Evolutionary conservation across 2,329 filamentous ascomycete genomes (phyloP).

Genomic region (Hypoxylon sp.): DNA sequence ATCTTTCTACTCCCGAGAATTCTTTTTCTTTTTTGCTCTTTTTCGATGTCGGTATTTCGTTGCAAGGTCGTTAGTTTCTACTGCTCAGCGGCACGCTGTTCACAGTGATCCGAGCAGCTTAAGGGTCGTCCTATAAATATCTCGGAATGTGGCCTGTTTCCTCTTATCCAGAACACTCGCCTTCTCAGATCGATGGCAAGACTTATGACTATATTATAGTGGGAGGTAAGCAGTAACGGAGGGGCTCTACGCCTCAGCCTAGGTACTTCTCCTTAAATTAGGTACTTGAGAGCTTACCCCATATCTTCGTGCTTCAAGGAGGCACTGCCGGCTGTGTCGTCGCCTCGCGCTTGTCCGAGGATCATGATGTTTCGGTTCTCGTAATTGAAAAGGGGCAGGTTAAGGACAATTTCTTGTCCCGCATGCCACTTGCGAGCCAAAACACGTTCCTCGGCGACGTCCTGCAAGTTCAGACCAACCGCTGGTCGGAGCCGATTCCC

Average conservation of each 20-base stretch:
- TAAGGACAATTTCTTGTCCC: constrained; percentile 50
- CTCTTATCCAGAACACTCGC: background rate
- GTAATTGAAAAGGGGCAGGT: constrained; percentile 57
- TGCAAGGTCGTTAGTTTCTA: background rate
- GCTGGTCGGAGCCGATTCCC: constrained; percentile 51
- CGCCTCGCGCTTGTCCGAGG: constrained; percentile 61
- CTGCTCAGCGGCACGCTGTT: background rate
- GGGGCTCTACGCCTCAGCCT: background rate
- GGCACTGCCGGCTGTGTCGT: constrained; percentile 65
- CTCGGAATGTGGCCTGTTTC: background rate
- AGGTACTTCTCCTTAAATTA: background rate
- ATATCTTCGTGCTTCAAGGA: constrained; percentile 41
- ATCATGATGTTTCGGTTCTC: constrained; percentile 56
- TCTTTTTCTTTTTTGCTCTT: background rate
- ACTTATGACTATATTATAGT: background rate
- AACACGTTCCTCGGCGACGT: constrained; percentile 42
- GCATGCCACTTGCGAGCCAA: constrained; percentile 54
- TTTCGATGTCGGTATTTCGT: background rate
- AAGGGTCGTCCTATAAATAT: background rate
- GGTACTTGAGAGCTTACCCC: background rate
- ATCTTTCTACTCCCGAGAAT: background rate
- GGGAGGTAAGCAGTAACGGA: background rate
- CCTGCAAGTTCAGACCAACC: constrained; percentile 47
- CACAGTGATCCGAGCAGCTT: background rate
- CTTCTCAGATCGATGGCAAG: background rate